These are phyloP conservation scores for Arxiozyma slooffiae DNA, from an alignment of 1,139 yeast genomes.

Conservation along the genomic window DNA sequence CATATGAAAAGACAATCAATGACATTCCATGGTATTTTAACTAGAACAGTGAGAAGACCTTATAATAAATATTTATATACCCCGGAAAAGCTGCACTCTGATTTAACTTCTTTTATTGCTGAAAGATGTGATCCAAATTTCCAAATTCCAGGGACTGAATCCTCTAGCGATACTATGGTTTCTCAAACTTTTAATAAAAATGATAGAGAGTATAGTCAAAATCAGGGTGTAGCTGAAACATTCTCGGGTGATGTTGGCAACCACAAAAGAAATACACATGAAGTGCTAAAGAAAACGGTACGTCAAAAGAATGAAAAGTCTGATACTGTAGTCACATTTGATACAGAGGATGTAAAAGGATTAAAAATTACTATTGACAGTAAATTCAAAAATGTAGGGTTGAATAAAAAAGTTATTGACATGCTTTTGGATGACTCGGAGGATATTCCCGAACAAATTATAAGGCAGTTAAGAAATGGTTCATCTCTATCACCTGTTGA, in stretches of 20 bases:
- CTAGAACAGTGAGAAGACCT: slow-evolving; percentile 15
- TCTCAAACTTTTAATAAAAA: not conserved
- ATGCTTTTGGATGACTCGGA: not conserved
- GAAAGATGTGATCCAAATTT: slow-evolving; percentile 8
- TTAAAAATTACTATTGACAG: slow-evolving; percentile 10
- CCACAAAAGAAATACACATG: not conserved
- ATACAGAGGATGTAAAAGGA: not conserved
- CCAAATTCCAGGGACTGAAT: not conserved
- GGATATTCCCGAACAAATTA: not conserved
- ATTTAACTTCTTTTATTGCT: slow-evolving; percentile 7
- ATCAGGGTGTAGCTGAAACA: not conserved
- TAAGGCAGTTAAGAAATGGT: not conserved
- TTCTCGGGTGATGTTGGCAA: not conserved
- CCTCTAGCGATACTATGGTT: not conserved
- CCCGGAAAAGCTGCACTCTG: slow-evolving; percentile 13
- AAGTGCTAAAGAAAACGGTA: not conserved
- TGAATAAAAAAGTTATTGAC: slow-evolving; percentile 7
- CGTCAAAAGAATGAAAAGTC: not conserved
- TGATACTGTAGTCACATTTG: not conserved
- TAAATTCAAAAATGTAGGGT: slow-evolving; percentile 9
- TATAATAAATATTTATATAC: slow-evolving; percentile 11
- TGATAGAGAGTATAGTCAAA: not conserved
- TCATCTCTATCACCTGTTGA: not conserved
- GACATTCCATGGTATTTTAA: slow-evolving; percentile 18
- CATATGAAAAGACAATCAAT: slow-evolving; percentile 18